Base-by-base conservation (phyloP, 2,329 filamentous ascomycete species). In the Amphichorda felina region DNA sequence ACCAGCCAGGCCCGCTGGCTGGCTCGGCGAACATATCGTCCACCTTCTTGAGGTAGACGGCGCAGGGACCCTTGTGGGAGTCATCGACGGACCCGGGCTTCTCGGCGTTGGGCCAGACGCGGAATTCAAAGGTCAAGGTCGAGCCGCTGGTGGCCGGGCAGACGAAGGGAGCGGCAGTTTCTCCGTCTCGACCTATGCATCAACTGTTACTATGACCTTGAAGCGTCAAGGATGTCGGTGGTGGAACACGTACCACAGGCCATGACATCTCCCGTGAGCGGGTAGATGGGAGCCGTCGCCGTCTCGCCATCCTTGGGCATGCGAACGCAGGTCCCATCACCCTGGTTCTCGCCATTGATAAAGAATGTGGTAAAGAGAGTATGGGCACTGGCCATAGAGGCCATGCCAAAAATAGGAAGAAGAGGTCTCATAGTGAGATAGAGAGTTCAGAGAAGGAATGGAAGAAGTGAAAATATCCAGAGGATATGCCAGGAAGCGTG, bases 31-130 rank as follows among this genome's bases (percentile, higher is more conserved):
- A 58, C 39, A 77, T 73, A 38, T 75, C 65, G 43, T 63, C 56
- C 2, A 85, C 70, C 47, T 74, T 72, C 61, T 86, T 86, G 59
- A 84, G 63, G 55, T 86, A 87, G 17, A 86, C 70, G 19, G 79
- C 70, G 48, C 80, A 83, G 33, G 82, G 79, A 0, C 82, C 82
- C 51, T 73, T 68, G 55, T 80, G 78, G 24, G 66, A 69, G 10
- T 50, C 48, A 49, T 79, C 79, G 39, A 86, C 68, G 38, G 65
- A 57, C 16, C 71, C 70, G 4, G 69, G 64, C 24, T 63, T 49
- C 18, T 64, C 55, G 30, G 64, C 68, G 49, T 78, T 64, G 31
- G 79, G 66, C 55, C 65, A 76, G 38, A 65, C 57, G 39, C 78
- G 75, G 60, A 75, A 83, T 50, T 81, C 68, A 47, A 86, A 81